Evolutionary conservation across 2,329 filamentous ascomycete species (phyloP), one percentile per base, ranked within the genome.

Genomic region (Sporothrix inflata): DNA sequence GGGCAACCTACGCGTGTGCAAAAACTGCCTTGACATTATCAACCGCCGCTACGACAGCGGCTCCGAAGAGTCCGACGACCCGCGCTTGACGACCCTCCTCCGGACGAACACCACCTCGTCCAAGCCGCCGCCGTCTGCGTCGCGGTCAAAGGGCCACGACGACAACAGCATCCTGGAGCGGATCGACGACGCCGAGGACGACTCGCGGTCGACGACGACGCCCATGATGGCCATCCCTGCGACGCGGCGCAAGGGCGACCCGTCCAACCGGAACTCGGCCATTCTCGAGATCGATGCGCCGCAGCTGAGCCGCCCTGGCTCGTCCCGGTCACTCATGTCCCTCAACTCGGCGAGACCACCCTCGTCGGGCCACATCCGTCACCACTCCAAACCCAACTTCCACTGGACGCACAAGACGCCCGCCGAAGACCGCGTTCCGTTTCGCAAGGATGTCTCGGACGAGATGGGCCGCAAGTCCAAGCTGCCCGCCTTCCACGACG

Each of bases 401-500:
- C 87, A 95, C 77, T 90, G 92, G 16, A 90, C 92, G 70, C 89
- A 94, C 76, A 96, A 92, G 79, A 81, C 88, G 7, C 85, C 87
- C 6, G 84, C 90, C 21, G 93, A 97, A 73, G 93, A 98, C 74
- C 88, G 93, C 72, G 95, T 93, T 0, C 96, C 96, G 0, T 98
- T 98, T 76, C 93, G 94, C 71, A 92, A 91, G 73, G 86, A 90
- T 12, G 84, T 86, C 21, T 89, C 84, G 11, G 89, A 97, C 69
- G 91, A 94, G 73, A 83, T 86, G 65, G 83, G 86, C 4, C 89
- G 87, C 74, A 91, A 90, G 75, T 84, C 89, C 8, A 89, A 90
- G 55, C 86, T 97, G 47, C 91, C 94, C 19, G 94, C 94, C n/a
- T 98, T 99, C 77, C 96, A 99, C 79, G 94, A 96, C 78, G 96